Evolutionary conservation across 805 yeast species (phyloP), one percentile per base, ranked within the genome.

Genomic region (Dipodascopsis uninucleata): DNA sequence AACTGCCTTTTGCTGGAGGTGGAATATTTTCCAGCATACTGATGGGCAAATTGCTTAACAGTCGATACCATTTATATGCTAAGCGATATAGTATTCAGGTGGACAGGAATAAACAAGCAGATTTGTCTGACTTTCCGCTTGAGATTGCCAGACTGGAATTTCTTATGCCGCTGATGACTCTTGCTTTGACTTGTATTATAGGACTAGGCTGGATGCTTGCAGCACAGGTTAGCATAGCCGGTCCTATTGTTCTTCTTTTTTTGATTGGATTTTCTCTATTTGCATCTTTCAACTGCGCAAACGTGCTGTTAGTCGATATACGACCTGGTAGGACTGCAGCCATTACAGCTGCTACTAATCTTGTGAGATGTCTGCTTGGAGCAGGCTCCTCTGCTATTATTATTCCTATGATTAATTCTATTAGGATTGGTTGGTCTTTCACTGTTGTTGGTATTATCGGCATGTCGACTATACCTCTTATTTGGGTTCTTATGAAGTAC

Each of bases 371-470:
- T 59, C 68, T 76, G 7, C 57, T 78, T 39, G 79, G 82, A 25
- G 94, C 95, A 0, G 71, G 77, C 1, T 78, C 83, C 35, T 71
- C 81, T 16, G 90, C 85, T 1, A 80, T 78, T 4, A 67, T 85
- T 20, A 74, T 77, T 20, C 71, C 66, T 40, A 82, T 86, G 93
- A 68, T 71, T n/a, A 41, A 43, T 0, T 45, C 66, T 0, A 68
- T 86, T 76, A 75, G 76, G 0, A 63, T 76, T 8, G 96, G 96
- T 1, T 93, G 95, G 5, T 76, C 83, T 1, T 84, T 79, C 58
- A 79, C 90, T 0, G 69, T 86, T n/a, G 63, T 85, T 71, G 79
- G 80, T 2, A n/a, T n/a, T n/a, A n/a, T n/a, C n/a, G n/a, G n/a
- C n/a, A n/a, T n/a, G n/a, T n/a, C n/a, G n/a, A n/a, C n/a, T n/a